A percentile compares a stretch with the other conserved stretches of the same genome.
phyloP scores from a whole-genome alignment of 2,329 filamentous ascomycete species.

The Phoma herbarum region DNA sequence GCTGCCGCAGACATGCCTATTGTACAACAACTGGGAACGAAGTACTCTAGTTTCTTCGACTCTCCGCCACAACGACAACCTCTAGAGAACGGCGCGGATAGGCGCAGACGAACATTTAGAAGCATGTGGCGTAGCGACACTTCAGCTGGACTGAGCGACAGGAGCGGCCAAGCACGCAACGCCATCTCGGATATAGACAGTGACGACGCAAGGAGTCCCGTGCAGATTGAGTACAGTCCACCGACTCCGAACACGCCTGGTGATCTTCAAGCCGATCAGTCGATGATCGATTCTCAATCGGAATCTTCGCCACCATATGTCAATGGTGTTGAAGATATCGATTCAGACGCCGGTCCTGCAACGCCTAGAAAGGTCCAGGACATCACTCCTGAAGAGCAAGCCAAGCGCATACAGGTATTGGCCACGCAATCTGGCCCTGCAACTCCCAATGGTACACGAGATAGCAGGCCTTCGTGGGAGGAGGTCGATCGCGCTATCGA shows the following conservation, averaged over 20 bases:
- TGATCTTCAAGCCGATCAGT: neutral
- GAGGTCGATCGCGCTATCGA: constrained; percentile 49
- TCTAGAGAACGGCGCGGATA: constrained; percentile 33
- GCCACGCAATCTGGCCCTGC: constrained; percentile 56
- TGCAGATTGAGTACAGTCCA: constrained; percentile 43
- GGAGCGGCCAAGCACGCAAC: constrained; percentile 37
- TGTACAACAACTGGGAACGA: constrained; percentile 55
- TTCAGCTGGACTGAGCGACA: constrained; percentile 44
- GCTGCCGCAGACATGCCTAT: constrained; percentile 54
- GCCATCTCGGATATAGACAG: constrained; percentile 43
- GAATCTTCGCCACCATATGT: constrained; percentile 23
- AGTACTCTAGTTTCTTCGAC: constrained; percentile 49
- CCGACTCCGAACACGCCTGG: constrained; percentile 44
- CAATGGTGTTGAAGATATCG: constrained; percentile 25
- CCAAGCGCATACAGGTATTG: constrained; percentile 40
- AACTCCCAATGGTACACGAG: constrained; percentile 54
- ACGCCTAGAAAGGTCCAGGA: constrained; percentile 20
- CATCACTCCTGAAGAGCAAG: constrained; percentile 35
- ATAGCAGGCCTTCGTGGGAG: constrained; percentile 49
- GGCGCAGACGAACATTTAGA: constrained; percentile 45
- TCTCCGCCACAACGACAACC: constrained; percentile 44
- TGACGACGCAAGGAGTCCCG: constrained; percentile 45
- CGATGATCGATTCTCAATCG: constrained; percentile 7
- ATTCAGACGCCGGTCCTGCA: constrained; percentile 17
- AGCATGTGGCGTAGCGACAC: constrained; percentile 49